Base-by-base conservation (phyloP, 768 basidiomycete genomes). In the Rhodotorula graminis region DNA sequence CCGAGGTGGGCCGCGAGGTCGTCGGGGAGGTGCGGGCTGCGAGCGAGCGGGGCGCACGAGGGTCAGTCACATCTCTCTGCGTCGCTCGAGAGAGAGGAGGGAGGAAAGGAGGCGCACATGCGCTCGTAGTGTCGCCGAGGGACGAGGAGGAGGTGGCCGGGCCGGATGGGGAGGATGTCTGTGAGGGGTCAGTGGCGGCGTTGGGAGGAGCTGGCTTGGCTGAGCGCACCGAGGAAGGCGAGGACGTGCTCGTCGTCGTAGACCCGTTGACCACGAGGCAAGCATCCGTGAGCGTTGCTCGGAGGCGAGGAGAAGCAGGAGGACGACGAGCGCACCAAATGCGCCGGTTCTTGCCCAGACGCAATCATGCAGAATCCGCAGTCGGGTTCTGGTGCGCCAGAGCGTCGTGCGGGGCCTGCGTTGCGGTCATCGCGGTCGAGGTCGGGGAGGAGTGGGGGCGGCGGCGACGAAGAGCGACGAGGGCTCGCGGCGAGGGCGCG, bases 361-460 rank as follows among this genome's bases (percentile, higher is more conserved):
- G 59, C 66, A 23, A 74, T 74, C 12, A 29, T 40, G 23, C 73
- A 74, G 55, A 70, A 70, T 14, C 59, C 61, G 46, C 73, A 74
- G 18, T n/a, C 63, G 3, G 67, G 57, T 12, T 21, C 5, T 11
- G 44, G 5, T 3, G 27, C 16, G 27, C 44, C 2, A 25, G 11
- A 2, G 8, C 29, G 21, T 19, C 61, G 55, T 3, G 16, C 8
- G 11, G 29, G 19, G 18, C 47, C 29, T 11, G 16, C 19, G 1
- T 0, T 9, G 46, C 31, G 2, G 21, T 21, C 3, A 21, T 12
- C 14, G 44, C 0, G 25, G 16, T 15, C 2, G 49, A 9, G 21
- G 15, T 49, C 50, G 10, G 33, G 1, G 11, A 33, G 29, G 29
- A 9, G 40, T 6, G 29, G 65, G 40, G 44, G 27, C 29, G 50